Conservation (phyloP, 1,139 yeast genomes). For the Kluyveromyces sp. region DNA sequence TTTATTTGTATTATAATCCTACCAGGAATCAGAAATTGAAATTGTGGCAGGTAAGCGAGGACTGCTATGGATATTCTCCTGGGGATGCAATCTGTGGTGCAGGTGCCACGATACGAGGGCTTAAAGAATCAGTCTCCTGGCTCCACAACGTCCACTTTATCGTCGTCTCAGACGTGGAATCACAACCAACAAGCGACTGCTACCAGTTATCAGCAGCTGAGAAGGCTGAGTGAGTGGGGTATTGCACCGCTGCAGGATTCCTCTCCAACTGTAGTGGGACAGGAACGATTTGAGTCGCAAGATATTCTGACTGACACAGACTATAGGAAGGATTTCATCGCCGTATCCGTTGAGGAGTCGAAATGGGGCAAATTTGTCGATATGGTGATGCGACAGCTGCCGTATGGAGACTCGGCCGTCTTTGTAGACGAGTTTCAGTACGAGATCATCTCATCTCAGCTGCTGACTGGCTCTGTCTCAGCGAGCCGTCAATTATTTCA, state of each 20-base stretch:
- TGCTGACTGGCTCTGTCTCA: constrained; percentile 14
- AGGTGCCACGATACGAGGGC: neutral
- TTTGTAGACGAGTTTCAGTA: constrained; percentile 29
- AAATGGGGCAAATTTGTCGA: constrained; percentile 5
- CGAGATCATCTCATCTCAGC: constrained; percentile 24
- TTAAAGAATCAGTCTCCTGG: neutral
- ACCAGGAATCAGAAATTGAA: no score
- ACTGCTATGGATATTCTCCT: constrained; percentile 3
- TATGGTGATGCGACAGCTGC: constrained; percentile 13
- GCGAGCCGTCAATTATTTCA: constrained; percentile 11
- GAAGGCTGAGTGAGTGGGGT: constrained; percentile 12
- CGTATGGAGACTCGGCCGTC: constrained; percentile 11
- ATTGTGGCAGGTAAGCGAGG: neutral
- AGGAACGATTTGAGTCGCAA: constrained; percentile 5
- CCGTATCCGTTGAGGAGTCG: neutral
- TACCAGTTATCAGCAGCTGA: constrained; percentile 1
- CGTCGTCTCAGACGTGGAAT: constrained; percentile 4
- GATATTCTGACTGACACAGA: constrained; percentile 5
- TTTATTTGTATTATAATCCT: no score
- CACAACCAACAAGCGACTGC: neutral
- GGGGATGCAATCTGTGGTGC: neutral
- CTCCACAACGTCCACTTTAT: constrained; percentile 2
- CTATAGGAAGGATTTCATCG: constrained; percentile 2
- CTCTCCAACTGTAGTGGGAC: constrained; percentile 22
- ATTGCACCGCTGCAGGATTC: constrained; percentile 18